Conservation (phyloP, 2,329 filamentous ascomycete genomes). For the Pyrenophora teres region DNA sequence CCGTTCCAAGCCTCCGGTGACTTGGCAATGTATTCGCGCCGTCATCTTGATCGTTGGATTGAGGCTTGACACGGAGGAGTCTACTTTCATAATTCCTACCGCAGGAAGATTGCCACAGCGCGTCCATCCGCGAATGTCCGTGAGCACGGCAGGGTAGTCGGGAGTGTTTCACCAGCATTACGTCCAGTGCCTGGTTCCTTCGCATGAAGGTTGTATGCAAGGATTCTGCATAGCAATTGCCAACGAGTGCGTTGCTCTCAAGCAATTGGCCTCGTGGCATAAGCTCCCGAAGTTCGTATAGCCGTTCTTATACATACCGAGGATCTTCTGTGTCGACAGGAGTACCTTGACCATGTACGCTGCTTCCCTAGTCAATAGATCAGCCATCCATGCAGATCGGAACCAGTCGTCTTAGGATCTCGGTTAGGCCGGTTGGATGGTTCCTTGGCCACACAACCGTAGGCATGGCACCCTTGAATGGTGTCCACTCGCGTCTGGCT, state of each 20-base stretch:
- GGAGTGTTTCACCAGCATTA: not conserved
- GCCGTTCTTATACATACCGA: not conserved
- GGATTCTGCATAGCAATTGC: no score
- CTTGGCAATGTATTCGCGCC: slow-evolving; percentile 6
- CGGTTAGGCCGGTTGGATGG: not conserved
- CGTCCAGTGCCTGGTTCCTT: not conserved
- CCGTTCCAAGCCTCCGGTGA: slow-evolving; percentile 11
- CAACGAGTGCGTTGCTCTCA: not conserved
- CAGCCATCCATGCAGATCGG: not conserved
- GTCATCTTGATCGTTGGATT: slow-evolving; percentile 3
- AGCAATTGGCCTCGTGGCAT: not conserved
- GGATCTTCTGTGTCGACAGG: not conserved
- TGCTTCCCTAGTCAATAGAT: slow-evolving; percentile 3
- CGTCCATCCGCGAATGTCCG: not conserved
- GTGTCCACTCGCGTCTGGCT: not conserved
- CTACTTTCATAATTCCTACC: not conserved
- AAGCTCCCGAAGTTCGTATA: not conserved
- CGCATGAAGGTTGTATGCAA: not conserved
- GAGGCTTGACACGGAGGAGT: not conserved
- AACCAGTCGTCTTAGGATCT: not conserved
- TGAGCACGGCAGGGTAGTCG: not conserved
- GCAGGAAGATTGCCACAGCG: not conserved
- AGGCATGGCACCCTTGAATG: not conserved
- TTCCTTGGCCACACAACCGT: slow-evolving; percentile 10
- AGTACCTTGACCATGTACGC: not conserved